Conservation (phyloP, 2,329 filamentous ascomycete genomes). For the Sordariomycetes sp. region DNA sequence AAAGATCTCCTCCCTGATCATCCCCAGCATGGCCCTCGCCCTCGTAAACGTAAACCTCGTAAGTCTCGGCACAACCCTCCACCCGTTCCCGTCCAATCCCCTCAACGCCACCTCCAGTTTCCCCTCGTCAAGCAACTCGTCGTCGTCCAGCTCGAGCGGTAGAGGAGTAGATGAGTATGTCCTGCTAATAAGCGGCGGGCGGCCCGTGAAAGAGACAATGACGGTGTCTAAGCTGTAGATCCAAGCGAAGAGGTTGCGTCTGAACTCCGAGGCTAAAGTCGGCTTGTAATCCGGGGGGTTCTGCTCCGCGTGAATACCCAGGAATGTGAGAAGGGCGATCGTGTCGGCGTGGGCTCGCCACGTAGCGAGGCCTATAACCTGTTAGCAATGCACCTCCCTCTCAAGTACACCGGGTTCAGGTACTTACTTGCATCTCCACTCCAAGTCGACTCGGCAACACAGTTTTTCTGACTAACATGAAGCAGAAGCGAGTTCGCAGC, state of each 20-base stretch:
- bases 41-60: neutral
- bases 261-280: neutral
- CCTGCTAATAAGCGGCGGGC: neutral
- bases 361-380: neutral
- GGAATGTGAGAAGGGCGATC: neutral
- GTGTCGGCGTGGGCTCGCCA: neutral
- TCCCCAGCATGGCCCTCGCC: neutral
- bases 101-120: neutral
- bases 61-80: neutral
- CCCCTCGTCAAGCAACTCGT: neutral
- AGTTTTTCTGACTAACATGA: neutral
- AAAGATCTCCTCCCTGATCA: neutral
- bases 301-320: neutral
- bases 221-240: neutral
- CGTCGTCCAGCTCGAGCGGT: neutral
- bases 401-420: too few relatives aligned
- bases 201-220: neutral
- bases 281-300: neutral
- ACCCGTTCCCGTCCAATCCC: neutral
- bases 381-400: too few relatives aligned
- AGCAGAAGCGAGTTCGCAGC: neutral
- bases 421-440: neutral
- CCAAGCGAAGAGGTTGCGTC: neutral
- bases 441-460: neutral
- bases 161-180: neutral